Conservation (phyloP, 2,329 filamentous ascomycete genomes). For the Colletotrichum caudatum region DNA sequence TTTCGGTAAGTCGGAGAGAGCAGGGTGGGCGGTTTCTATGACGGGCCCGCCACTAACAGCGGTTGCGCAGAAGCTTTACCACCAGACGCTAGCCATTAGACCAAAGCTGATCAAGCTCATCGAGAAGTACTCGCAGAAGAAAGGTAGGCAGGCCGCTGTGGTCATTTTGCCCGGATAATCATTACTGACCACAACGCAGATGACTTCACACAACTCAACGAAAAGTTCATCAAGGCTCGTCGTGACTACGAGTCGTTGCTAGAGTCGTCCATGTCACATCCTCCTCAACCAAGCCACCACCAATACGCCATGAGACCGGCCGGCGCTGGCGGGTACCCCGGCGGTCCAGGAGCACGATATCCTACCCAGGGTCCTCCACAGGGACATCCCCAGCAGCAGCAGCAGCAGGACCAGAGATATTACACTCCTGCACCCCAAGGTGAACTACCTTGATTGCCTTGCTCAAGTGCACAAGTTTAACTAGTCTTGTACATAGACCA, state of each 20-base stretch:
- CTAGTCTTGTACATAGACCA: constrained; percentile 54
- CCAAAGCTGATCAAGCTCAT: constrained; percentile 98
- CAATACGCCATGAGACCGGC: constrained; percentile 71
- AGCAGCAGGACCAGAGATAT: constrained; percentile 63
- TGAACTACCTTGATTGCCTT: constrained; percentile 47
- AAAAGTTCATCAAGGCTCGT: constrained; percentile 99
- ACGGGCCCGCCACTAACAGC: background rate
- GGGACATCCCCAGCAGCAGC: constrained; percentile 41
- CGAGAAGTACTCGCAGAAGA: constrained; percentile 99
- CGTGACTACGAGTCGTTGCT: constrained; percentile 96
- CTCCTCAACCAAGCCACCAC: constrained; percentile 83
- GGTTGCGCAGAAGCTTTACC: constrained; percentile 75
- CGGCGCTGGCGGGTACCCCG: constrained; percentile 59
- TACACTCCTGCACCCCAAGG: constrained; percentile 73
- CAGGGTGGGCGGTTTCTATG: background rate
- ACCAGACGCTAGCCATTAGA: constrained; percentile 92
- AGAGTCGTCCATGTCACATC: constrained; percentile 95
- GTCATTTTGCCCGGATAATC: background rate
- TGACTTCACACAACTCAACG: constrained; percentile 97
- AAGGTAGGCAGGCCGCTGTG: constrained; percentile 68
- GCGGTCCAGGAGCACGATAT: constrained; percentile 50
- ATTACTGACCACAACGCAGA: constrained; percentile 64
- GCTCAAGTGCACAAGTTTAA: constrained; percentile 39
- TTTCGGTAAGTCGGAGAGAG: constrained; percentile 72
- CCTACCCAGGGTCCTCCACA: constrained; percentile 58